Conservation (phyloP, 2,329 filamentous ascomycete genomes). For the Knufia fluminis region DNA sequence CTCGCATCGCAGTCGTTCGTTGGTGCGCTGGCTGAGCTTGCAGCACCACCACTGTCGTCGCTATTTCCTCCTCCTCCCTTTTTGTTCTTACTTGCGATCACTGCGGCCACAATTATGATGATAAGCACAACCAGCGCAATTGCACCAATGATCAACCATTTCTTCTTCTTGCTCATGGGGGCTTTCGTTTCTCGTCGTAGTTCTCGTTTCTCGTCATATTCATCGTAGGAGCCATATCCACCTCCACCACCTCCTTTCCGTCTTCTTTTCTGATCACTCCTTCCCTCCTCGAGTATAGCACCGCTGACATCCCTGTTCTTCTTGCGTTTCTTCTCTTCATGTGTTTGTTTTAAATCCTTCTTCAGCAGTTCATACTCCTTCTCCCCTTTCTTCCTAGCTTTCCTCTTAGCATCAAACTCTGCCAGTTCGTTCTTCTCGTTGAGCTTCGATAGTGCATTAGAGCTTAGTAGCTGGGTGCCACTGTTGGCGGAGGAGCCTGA, state of each 20-base stretch:
- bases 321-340: conserved; percentile 27
- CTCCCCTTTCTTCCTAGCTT: conserved; percentile 31
- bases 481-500: conserved; percentile 35
- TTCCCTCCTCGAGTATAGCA: conserved; percentile 59
- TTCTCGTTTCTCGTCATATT: conserved; percentile 34
- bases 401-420: conserved; percentile 37
- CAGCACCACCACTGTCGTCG: conserved; percentile 10
- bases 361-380: conserved; percentile 25
- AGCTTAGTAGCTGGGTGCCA: conserved; percentile 36
- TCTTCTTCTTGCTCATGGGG: conserved; percentile 32
- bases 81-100: conserved; percentile 54
- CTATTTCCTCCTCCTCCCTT: conserved; percentile 21
- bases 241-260: conserved; percentile 30
- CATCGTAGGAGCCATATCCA: conserved; percentile 31
- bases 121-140: conserved; percentile 47
- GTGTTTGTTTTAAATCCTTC: conserved; percentile 20
- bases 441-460: conserved; percentile 56
- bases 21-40: conserved; percentile 34
- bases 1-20: conserved; percentile 42
- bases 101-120: conserved; percentile 60
- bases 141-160: conserved; percentile 47
- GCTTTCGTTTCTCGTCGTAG: conserved; percentile 15
- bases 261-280: conserved; percentile 39
- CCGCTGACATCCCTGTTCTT: conserved; percentile 61
- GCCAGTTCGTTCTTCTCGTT: conserved; percentile 53